phyloP scores from a whole-genome alignment of 2,329 filamentous ascomycete species.

The Xylaria sp. region DNA sequence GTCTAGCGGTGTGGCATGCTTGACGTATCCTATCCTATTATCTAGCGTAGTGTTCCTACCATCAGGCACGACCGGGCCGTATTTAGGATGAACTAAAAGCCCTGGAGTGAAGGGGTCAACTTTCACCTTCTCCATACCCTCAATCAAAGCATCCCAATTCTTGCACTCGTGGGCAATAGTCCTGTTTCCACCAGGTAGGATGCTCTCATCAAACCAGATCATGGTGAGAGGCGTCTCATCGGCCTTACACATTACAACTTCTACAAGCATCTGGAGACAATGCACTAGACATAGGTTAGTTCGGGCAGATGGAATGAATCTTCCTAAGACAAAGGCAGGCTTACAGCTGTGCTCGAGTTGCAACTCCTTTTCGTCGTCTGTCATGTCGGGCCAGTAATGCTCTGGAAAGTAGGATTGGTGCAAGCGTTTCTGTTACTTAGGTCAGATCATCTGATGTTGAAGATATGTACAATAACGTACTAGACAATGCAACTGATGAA shows the following conservation, averaged over 20 bases:
- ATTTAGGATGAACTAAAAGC: constrained; percentile 33
- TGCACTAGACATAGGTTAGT: constrained; percentile 24
- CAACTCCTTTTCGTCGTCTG: constrained; percentile 32
- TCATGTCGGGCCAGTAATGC: constrained; percentile 33
- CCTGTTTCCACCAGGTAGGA: constrained; percentile 33
- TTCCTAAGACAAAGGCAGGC: neutral
- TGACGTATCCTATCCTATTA: constrained; percentile 31
- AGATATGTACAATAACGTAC: constrained; percentile 7
- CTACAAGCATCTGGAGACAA: constrained; percentile 34
- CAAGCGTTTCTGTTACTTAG: constrained; percentile 28
- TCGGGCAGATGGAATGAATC: no score
- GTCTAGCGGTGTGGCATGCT: constrained; percentile 27
- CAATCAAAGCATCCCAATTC: constrained; percentile 30
- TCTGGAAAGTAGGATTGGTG: constrained; percentile 36
- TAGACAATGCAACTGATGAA: constrained; percentile 33
- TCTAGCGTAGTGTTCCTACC: constrained; percentile 28
- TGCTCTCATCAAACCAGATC: constrained; percentile 35
- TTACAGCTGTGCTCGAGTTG: constrained; percentile 33
- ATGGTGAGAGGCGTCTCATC: constrained; percentile 35
- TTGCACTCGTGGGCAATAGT: constrained; percentile 34
- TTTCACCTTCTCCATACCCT: constrained; percentile 32
- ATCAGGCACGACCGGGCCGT: constrained; percentile 30
- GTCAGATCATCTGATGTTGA: neutral
- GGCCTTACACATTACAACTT: constrained; percentile 34
- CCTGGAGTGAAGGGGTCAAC: constrained; percentile 34